Evolutionary conservation across 2,329 filamentous ascomycete species (phyloP).

Genomic region (Cryphonectria parasitica): DNA sequence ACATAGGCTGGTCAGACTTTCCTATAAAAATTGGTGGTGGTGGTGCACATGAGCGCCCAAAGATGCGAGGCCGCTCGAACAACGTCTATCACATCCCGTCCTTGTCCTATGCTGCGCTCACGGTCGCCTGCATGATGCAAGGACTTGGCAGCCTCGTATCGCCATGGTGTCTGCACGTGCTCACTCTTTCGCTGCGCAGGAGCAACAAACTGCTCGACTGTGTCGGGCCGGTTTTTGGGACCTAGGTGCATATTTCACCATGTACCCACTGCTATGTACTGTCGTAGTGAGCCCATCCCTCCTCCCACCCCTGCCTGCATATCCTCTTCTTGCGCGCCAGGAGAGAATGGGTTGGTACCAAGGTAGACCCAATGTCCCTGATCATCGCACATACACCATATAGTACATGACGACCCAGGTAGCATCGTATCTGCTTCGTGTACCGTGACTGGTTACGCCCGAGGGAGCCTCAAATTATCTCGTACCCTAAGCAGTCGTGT

Average conservation of each 20-base stretch:
- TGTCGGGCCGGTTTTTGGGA: not conserved
- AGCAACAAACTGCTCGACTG: not conserved
- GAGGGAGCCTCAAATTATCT: not conserved
- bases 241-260: not conserved
- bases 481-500: not conserved
- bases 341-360: not conserved
- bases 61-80: not conserved
- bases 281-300: not conserved
- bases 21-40: not conserved
- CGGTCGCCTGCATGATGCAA: conserved; percentile 4
- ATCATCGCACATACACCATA: not conserved
- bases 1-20: not conserved
- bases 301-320: no score
- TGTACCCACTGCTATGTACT: not conserved
- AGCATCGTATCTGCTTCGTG: not conserved
- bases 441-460: not conserved
- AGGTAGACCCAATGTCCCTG: not conserved
- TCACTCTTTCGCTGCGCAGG: not conserved
- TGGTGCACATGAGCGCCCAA: not conserved
- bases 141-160: conserved; percentile 1
- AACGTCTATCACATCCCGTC: not conserved
- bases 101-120: no score
- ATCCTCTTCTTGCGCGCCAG: not conserved
- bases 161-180: conserved; percentile 3
- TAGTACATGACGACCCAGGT: not conserved